These are phyloP conservation scores for Elaeis guineensis DNA, from an alignment of 176 grass and related monocot genomes.

Conservation along the genomic window DNA sequence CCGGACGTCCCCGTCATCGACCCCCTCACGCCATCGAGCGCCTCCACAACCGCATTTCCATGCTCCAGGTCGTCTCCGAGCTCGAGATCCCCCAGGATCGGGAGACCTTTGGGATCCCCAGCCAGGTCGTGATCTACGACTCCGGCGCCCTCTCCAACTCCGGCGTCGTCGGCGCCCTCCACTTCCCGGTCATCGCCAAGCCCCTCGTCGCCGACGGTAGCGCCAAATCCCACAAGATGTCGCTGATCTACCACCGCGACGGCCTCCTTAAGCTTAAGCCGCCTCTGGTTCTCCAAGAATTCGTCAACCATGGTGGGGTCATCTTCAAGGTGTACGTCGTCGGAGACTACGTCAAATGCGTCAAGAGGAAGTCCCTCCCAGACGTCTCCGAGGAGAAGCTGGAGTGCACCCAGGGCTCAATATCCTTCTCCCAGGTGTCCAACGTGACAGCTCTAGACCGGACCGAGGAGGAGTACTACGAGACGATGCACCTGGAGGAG, in stretches of 20 bases:
- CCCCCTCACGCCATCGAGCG: constrained; percentile 69
- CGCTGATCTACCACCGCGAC: constrained; percentile 59
- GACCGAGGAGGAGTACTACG: constrained; percentile 42
- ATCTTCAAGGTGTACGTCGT: constrained; percentile 98
- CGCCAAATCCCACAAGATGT: constrained; percentile 85
- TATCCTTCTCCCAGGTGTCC: constrained; percentile 88
- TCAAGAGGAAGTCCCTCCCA: constrained; percentile 80
- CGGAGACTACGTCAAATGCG: constrained; percentile 65
- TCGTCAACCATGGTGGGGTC: constrained; percentile 91
- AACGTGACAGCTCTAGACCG: constrained; percentile 40
- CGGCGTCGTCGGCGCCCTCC: constrained; percentile 54
- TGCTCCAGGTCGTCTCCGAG: constrained; percentile 89
- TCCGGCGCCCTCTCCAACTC: constrained; percentile 53
- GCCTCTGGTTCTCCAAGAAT: constrained; percentile 89
- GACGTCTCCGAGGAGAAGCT: constrained; percentile 53
- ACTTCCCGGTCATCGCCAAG: constrained; percentile 90
- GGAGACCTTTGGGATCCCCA: constrained; percentile 77
- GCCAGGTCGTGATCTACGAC: constrained; percentile 78
- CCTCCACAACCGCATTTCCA: constrained; percentile 92
- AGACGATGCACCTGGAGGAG: constrained; percentile 40
- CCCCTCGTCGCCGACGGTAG: constrained; percentile 72
- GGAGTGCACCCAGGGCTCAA: constrained; percentile 43
- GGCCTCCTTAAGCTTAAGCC: constrained; percentile 65
- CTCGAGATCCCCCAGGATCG: constrained; percentile 38
- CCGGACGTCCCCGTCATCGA: constrained; percentile 57